phyloP scores from a whole-genome alignment of 176 grass and related monocot species.

The Ananas comosus region DNA sequence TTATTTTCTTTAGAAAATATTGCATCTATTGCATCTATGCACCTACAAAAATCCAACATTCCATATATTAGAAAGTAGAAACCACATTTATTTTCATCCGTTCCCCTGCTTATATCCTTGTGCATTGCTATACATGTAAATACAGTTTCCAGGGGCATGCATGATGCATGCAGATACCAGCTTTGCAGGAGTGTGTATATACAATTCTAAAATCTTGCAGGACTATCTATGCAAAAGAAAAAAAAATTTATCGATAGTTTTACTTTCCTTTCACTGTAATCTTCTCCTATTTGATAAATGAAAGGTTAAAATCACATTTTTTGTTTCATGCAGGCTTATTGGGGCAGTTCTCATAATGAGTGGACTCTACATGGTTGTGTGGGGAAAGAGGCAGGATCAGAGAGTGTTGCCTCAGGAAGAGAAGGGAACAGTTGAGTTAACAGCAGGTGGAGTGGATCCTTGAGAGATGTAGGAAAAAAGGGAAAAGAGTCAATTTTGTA shows the following conservation, averaged over 20 bases:
- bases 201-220: no score
- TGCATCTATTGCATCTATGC: not conserved
- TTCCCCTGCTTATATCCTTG: no score
- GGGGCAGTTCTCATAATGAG: not conserved
- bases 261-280: no score
- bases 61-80: no score
- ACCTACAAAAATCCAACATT: not conserved
- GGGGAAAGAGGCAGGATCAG: constrained; percentile 1
- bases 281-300: not conserved
- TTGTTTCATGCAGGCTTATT: not conserved
- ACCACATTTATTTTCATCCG: no score
- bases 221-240: no score
- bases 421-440: not conserved
- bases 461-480: not conserved
- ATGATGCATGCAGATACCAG: no score
- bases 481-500: not conserved
- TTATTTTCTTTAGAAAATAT: not conserved
- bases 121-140: no score
- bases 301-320: not conserved
- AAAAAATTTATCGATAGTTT: no score
- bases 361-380: constrained; percentile 1
- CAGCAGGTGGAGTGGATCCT: not conserved
- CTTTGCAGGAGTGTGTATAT: no score
- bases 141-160: no score
- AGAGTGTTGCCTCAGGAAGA: not conserved